Conservation (phyloP, 2,329 filamentous ascomycete species). For the Onygenales sp. region DNA sequence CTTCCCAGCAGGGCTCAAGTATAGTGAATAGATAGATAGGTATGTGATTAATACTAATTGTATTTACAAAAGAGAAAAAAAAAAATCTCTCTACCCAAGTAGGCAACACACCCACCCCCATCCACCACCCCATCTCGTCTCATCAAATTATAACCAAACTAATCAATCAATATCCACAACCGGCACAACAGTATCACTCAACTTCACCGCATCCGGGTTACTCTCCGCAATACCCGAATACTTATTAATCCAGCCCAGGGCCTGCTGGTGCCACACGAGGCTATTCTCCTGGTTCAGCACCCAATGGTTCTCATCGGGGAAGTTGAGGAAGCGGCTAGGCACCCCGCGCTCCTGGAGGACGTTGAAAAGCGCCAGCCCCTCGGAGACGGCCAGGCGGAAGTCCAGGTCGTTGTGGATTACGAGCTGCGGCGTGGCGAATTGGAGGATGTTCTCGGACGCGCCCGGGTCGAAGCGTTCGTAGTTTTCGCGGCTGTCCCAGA, state of each 20-base stretch:
- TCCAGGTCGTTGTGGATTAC: constrained; percentile 80
- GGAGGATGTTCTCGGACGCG: constrained; percentile 44
- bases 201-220: constrained; percentile 21
- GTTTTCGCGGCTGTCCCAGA: constrained; percentile 47
- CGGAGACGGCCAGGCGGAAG: constrained; percentile 72
- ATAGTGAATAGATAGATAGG: too few species aligned
- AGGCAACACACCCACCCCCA: neutral
- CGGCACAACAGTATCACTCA: constrained; percentile 23
- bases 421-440: constrained; percentile 74
- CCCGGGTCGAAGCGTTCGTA: constrained; percentile 63
- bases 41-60: too few species aligned
- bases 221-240: constrained; percentile 30
- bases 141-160: neutral
- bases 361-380: constrained; percentile 74
- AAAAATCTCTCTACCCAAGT: neutral
- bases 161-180: constrained; percentile 18
- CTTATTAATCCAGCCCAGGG: constrained; percentile 61
- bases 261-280: constrained; percentile 78
- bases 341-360: constrained; percentile 64
- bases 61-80: neutral
- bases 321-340: constrained; percentile 66
- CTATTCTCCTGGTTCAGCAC: constrained; percentile 81
- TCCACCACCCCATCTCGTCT: neutral
- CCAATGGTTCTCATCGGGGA: constrained; percentile 66
- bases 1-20: too few species aligned